A percentile compares a stretch with the other conserved stretches of the same genome.
These are phyloP conservation scores for Aspergillus carbonarius DNA, from an alignment of 2,329 filamentous ascomycete genomes.

Conservation along the genomic window DNA sequence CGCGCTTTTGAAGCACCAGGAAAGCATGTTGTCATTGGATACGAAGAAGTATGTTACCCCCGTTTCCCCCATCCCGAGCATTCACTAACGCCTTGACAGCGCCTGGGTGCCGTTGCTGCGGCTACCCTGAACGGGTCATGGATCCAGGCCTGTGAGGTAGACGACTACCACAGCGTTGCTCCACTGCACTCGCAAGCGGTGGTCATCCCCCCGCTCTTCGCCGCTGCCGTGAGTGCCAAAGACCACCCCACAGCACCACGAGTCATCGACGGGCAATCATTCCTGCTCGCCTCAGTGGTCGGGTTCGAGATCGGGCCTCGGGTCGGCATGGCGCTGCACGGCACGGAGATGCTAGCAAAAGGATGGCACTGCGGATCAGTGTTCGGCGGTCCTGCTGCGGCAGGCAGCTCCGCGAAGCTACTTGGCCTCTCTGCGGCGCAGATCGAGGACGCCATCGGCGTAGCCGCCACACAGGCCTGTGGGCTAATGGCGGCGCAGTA, in stretches of 20 bases:
- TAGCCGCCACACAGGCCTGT: conserved; percentile 42
- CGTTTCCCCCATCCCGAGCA: no score
- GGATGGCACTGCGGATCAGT: conserved; percentile 46
- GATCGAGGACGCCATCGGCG: conserved; percentile 41
- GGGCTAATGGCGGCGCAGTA: conserved; percentile 47
- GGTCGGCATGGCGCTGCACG: conserved; percentile 40
- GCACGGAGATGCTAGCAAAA: conserved; percentile 37
- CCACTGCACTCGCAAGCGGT: conserved; percentile 43
- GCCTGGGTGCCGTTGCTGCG: conserved; percentile 37
- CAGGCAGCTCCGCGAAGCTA: conserved; percentile 32
- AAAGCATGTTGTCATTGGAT: conserved; percentile 19
- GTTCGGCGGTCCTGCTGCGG: conserved; percentile 40
- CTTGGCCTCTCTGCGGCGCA: conserved; percentile 28
- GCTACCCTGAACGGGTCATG: conserved; percentile 45
- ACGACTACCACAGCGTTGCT: conserved; percentile 45
- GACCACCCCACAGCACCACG: neutral
- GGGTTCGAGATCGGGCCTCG: conserved; percentile 44
- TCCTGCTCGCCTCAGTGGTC: conserved; percentile 40
- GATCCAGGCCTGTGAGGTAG: conserved; percentile 47
- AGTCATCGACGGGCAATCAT: conserved; percentile 24
- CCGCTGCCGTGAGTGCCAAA: conserved; percentile 21
- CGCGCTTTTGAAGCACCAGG: conserved; percentile 33
- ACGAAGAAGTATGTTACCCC: conserved; percentile 10
- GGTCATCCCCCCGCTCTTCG: conserved; percentile 43
- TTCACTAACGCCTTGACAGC: neutral